Evolutionary conservation across 1,284 basidiomycete genomes (phyloP), one percentile per base, ranked within the genome.

Genomic region (Cystobasidiaceae sp.): DNA sequence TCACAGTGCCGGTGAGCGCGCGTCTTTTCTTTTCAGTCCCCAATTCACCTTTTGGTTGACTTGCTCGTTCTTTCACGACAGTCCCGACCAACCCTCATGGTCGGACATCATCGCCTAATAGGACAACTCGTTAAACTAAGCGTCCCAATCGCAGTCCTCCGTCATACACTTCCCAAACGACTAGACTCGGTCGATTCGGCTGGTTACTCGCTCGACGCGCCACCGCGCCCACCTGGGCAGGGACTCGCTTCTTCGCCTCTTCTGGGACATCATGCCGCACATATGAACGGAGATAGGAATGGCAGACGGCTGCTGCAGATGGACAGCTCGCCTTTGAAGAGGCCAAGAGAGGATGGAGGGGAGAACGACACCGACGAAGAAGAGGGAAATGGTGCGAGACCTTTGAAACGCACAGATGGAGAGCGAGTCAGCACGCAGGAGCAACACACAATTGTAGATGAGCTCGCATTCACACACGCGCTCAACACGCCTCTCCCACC

Each of bases 71-170:
- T 11, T n/a, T 19, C 45, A 9, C 13, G 2, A 13, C 66, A 74
- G 72, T 56, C 56, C 33, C 68, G 70, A 30, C 72, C 72, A n/a
- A 66, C 67, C 13, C 64, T 74, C 4, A 49, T 68, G 13, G 72
- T 74, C 34, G 69, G 69, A 1, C 72, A 74, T 30, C 72, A 74
- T 46, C 68, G 69, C 1, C 66, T 74, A 25, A 66, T 70, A 46
- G 72, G 72, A 52, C 70, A 71, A 30, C 41, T 72, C 21, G 72
- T 70, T 21, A 69, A 66, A 2, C 67, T 74, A 43, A 46, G 61
- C 5, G 65, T 62, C 0, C 71, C 72, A 0, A 69, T 70, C 34
- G 72, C 71, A 8, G 63, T 74, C 30, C 64, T 74, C 13, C 64
- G 67, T 21, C 71, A 71, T 0, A 68, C 65, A 17, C 43, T 68